Base-by-base conservation (phyloP, 441 rosid species). In the Arabidopsis hybrid region DNA sequence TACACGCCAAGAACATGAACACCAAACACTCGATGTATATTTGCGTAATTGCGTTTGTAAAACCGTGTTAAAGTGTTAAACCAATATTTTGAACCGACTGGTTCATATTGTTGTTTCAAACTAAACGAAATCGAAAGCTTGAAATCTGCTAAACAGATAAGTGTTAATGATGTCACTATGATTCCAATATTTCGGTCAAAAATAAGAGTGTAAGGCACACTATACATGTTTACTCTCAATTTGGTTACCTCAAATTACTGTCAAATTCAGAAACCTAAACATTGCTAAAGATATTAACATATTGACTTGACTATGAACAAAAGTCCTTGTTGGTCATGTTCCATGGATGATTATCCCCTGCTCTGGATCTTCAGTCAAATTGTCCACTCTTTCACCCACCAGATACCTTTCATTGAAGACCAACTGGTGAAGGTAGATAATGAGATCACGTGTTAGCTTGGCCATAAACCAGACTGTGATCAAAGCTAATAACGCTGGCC, bases 381-480 rank as follows among this genome's bases (percentile, higher is more conserved):
- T 45, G 21, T 42, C 47, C 2, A 74, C 53, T 42, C 61, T 60
- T 56, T 67, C 72, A 40, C 73, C 73, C 38, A 74, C 73, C 73
- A 58, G 3, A 12, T 74, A 74, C 46, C 62, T 60, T 50, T 74
- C 73, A 32, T 67, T 59, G 65, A 66, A 66, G 67, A 66, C 35
- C 67, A 60, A 8, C 3, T 50, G 35, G 67, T 74, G 77, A 45
- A 73, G 66, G 67, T 66, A 58, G 31, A 51, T 31, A 4, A 74
- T 29, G 39, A 74, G 11, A 12, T 59, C 56, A 67, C 46, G 51
- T 29, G 50, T 49, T 13, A 57, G 52, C 60, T 65, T 67, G 8
- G 45, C 34, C 31, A 55, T 8, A 1, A 67, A 50, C 61, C 67
- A 74, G 1, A 49, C 31, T 10, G 9, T 16, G 9, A 49, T 16